Conservation (phyloP, 148 eudicot genomes). For the Cornus suecica region DNA sequence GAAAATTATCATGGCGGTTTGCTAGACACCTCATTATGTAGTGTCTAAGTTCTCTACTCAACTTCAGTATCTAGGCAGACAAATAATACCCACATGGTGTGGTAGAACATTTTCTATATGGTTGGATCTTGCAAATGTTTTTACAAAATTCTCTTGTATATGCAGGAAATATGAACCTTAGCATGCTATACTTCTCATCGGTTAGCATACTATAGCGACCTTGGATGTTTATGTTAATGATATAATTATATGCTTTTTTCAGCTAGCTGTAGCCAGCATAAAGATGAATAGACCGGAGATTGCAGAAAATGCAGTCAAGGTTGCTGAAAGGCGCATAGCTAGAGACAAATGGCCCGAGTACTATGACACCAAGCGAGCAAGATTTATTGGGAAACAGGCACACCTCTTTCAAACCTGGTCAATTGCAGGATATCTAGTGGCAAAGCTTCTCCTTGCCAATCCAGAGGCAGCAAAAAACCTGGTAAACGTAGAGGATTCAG, state of each 20-base stretch:
- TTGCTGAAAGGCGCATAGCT: conserved; percentile 62
- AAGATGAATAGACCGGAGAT: conserved; percentile 73
- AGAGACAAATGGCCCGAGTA: conserved; percentile 79
- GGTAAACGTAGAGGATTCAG: conserved; percentile 55
- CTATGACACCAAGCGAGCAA: conserved; percentile 66
- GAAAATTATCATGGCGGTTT: too few relatives aligned
- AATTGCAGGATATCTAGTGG: conserved; percentile 72
- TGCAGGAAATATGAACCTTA: neutral
- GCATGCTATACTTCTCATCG: too few relatives aligned
- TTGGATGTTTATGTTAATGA: neutral
- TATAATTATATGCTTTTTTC: conserved; percentile 19
- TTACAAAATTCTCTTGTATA: neutral
- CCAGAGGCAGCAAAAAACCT: conserved; percentile 59
- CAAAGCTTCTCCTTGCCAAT: conserved; percentile 64
- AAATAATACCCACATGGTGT: neutral
- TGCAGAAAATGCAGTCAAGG: conserved; percentile 57
- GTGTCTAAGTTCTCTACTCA: too few relatives aligned
- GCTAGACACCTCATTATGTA: too few relatives aligned
- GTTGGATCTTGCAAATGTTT: neutral
- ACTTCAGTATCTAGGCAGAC: too few relatives aligned
- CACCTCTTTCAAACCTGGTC: conserved; percentile 78
- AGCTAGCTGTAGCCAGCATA: conserved; percentile 84
- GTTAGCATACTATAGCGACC: neutral
- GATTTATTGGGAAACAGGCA: conserved; percentile 73
- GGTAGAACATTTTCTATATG: neutral